Conservation (phyloP, 2,329 filamentous ascomycete genomes). For the Geosmithia putterillii region DNA sequence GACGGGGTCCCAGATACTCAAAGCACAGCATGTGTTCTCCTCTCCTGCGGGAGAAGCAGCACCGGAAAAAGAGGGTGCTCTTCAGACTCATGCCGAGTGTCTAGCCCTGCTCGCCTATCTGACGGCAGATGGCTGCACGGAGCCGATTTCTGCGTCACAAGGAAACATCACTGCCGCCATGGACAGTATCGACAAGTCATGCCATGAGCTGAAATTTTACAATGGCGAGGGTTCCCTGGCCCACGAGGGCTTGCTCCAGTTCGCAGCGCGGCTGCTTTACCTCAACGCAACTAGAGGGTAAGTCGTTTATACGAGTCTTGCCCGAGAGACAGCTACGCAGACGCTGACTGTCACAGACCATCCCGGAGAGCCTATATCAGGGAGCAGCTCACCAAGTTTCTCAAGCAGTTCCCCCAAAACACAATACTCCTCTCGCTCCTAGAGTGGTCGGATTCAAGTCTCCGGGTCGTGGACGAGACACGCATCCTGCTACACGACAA, state of each 20-base stretch:
- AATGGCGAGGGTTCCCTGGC: slow-evolving; percentile 16
- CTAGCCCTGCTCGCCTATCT: slow-evolving; percentile 58
- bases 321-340: neutral
- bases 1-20: slow-evolving; percentile 33
- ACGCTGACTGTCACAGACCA: slow-evolving; percentile 27
- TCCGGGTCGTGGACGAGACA: slow-evolving; percentile 65
- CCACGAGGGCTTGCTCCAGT: slow-evolving; percentile 59
- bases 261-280: slow-evolving; percentile 52
- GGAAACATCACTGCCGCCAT: slow-evolving; percentile 44
- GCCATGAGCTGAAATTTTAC: slow-evolving; percentile 26
- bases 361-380: slow-evolving; percentile 59
- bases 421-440: slow-evolving; percentile 62
- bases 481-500: slow-evolving; percentile 49
- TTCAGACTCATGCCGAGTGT: slow-evolving; percentile 46
- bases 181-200: slow-evolving; percentile 25
- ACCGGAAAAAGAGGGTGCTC: slow-evolving; percentile 26
- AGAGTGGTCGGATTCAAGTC: slow-evolving; percentile 60
- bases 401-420: slow-evolving; percentile 60
- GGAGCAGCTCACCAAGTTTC: slow-evolving; percentile 44
- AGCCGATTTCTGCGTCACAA: slow-evolving; percentile 32
- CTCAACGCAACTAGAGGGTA: slow-evolving; percentile 49
- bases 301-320: slow-evolving; percentile 10
- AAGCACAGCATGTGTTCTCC: slow-evolving; percentile 37
- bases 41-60: slow-evolving; percentile 36
- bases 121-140: slow-evolving; percentile 23